Percentiles rank a stretch among this genome's conserved stretches.
These are phyloP conservation scores for Phycomyces blakesleeanus DNA, from an alignment of 192 early-diverging fungal genomes.

Conservation along the genomic window DNA sequence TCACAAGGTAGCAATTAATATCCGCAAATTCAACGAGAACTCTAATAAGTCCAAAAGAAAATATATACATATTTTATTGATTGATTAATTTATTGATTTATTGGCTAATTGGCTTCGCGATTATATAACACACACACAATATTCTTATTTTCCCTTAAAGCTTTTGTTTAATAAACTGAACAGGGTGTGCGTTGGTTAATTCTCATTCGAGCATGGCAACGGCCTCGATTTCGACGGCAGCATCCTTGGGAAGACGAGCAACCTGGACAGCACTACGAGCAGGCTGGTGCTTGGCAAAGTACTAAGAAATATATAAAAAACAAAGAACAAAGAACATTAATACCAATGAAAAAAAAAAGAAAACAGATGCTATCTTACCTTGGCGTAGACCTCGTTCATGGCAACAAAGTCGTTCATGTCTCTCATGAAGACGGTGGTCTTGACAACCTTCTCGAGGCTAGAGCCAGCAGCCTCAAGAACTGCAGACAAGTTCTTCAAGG, in stretches of 20 bases:
- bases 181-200: slow-evolving; percentile 1
- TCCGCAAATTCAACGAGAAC: no score
- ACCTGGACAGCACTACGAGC: slow-evolving; percentile 85
- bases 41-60: no score
- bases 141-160: background rate
- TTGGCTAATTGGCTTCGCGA: no score
- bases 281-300: slow-evolving; percentile 59
- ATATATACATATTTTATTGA: no score
- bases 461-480: slow-evolving; percentile 81
- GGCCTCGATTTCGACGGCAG: slow-evolving; percentile 90
- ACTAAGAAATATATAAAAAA: slow-evolving; percentile 24
- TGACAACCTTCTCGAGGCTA: slow-evolving; percentile 81
- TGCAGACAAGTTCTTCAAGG: slow-evolving; percentile 77
- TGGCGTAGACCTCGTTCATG: slow-evolving; percentile 89
- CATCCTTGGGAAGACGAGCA: slow-evolving; percentile 86
- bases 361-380: slow-evolving; percentile 37
- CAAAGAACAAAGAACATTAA: background rate
- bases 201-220: slow-evolving; percentile 65
- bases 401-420: slow-evolving; percentile 85
- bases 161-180: background rate
- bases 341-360: background rate
- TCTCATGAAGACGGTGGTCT: slow-evolving; percentile 95
- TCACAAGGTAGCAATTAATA: no score
- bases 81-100: no score
- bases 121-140: no score